Percentiles rank a stretch among this genome's conserved stretches.
phyloP scores from a whole-genome alignment of 2,329 filamentous ascomycete species.

The Curvularia verruculosa region DNA sequence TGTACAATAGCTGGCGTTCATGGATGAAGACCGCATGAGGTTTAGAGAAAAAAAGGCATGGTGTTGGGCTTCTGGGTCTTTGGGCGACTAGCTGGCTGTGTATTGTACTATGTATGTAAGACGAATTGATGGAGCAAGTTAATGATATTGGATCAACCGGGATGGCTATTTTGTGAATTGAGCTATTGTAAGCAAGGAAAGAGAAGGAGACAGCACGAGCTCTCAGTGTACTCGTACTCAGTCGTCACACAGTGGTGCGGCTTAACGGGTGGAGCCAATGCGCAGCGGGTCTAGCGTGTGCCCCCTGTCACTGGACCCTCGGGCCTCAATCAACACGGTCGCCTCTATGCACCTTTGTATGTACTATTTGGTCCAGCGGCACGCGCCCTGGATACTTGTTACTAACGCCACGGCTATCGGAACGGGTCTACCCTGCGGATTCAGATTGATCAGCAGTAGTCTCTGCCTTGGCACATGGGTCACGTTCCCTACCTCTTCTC shows the following conservation, averaged over 20 bases:
- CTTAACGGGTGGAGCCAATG: conserved; percentile 2
- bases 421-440: conserved; percentile 6
- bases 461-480: conserved; percentile 22
- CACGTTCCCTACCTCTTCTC: conserved; percentile 8
- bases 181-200: neutral
- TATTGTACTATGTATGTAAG: conserved; percentile 12
- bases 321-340: conserved; percentile 11
- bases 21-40: conserved; percentile 9
- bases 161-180: neutral
- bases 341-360: conserved; percentile 13
- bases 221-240: neutral
- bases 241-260: neutral
- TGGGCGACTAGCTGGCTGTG: conserved; percentile 10
- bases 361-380: conserved; percentile 5
- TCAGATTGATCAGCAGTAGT: conserved; percentile 15
- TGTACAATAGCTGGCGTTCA: conserved; percentile 29
- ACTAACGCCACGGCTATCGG: conserved; percentile 11
- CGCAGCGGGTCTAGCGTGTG: conserved; percentile 14
- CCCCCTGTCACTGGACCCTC: conserved; percentile 2
- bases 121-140: conserved; percentile 15
- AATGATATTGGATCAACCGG: conserved; percentile 9
- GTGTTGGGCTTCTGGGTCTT: conserved; percentile 10
- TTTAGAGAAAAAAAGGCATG: conserved; percentile 12
- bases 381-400: neutral
- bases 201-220: neutral